Conservation (phyloP, 345 rosid genomes). For the Cardiospermum halicacabum region DNA sequence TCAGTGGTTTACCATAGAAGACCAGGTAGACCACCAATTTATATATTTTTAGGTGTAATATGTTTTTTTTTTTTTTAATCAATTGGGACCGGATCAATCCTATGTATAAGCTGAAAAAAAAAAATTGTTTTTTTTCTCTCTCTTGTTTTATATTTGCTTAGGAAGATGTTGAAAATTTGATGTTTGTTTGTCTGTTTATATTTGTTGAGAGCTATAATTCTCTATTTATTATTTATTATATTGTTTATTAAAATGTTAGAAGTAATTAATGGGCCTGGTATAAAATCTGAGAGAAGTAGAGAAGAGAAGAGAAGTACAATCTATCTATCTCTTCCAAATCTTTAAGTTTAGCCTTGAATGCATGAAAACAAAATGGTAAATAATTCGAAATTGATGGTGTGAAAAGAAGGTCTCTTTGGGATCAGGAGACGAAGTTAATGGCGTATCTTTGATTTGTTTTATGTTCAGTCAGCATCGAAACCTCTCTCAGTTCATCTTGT, state of each 20-base stretch:
- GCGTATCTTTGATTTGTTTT: constrained; percentile 42
- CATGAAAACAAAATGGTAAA: not conserved
- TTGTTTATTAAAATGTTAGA: constrained; percentile 21
- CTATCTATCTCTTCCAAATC: not conserved
- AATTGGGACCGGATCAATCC: constrained; percentile 21
- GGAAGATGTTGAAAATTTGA: constrained; percentile 24
- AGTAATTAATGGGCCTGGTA: constrained; percentile 11
- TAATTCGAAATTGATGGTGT: not conserved
- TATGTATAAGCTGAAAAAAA: constrained; percentile 22
- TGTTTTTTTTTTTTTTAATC: constrained; percentile 23
- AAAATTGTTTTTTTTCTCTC: not conserved
- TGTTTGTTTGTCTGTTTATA: not conserved
- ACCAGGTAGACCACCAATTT: constrained; percentile 1
- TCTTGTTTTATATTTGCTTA: not conserved
- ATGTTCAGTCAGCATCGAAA: constrained; percentile 35
- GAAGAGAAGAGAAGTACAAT: not conserved
- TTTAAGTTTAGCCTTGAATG: not conserved
- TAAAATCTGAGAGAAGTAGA: too few species aligned
- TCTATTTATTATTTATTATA: not conserved
- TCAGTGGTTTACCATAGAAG: constrained; percentile 42
- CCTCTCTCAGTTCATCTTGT: constrained; percentile 31
- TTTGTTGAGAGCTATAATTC: not conserved
- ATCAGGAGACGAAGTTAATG: constrained; percentile 26
- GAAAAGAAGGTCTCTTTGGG: constrained; percentile 44
- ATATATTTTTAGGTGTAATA: constrained; percentile 28